Evolutionary conservation across 305 asterid species (phyloP).

Genomic region (Solanum hybrid): DNA sequence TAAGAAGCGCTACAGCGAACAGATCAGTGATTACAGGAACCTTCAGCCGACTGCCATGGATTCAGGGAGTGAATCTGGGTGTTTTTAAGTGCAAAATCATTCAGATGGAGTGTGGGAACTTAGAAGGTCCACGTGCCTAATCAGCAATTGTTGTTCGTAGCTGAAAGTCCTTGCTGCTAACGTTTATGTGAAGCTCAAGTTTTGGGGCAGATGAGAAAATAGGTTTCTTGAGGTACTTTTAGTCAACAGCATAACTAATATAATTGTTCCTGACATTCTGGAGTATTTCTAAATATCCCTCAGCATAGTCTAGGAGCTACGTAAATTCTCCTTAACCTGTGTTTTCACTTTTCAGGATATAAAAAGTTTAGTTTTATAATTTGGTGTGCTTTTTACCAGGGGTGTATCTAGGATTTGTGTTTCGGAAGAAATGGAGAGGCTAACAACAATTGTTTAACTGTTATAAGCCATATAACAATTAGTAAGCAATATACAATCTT

Average conservation of each 20-base stretch:
- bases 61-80: constrained; percentile 52
- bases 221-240: not conserved
- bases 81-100: constrained; percentile 19
- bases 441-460: not conserved
- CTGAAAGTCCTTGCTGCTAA: not conserved
- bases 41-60: constrained; percentile 36
- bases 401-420: not conserved
- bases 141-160: not conserved
- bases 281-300: not conserved
- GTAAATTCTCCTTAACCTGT: not conserved
- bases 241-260: not conserved
- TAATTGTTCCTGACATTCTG: not conserved
- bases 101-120: not conserved
- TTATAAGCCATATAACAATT: not conserved
- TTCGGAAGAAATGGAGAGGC: not conserved
- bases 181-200: not conserved
- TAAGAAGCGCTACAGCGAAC: constrained; percentile 65
- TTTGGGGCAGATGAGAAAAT: not conserved
- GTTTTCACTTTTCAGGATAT: not conserved
- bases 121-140: not conserved
- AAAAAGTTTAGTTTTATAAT: not conserved
- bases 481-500: not conserved
- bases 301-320: not conserved
- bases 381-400: not conserved
- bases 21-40: constrained; percentile 60